These are phyloP conservation scores for Amylostereum chailletii DNA, from an alignment of 1,284 basidiomycete species.

Conservation along the genomic window DNA sequence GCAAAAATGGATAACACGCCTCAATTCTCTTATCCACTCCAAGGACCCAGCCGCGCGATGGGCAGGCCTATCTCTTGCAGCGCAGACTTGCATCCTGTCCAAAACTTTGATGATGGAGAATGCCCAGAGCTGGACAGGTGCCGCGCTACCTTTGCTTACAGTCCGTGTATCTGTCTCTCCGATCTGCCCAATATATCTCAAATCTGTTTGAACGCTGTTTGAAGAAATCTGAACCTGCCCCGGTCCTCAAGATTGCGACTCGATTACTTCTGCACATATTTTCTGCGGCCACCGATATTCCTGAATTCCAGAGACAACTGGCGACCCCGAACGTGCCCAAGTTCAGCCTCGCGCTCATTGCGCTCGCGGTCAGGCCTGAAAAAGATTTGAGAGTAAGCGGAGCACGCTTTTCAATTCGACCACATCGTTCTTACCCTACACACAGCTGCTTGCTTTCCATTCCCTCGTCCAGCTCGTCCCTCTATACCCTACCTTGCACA, in stretches of 20 bases:
- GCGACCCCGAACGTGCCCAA: constrained; percentile 64
- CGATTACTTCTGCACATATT: constrained; percentile 56
- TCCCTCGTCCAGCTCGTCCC: constrained; percentile 50
- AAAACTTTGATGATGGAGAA: constrained; percentile 54
- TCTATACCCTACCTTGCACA: constrained; percentile 58
- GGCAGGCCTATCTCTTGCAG: constrained; percentile 67
- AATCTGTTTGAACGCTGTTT: constrained; percentile 14
- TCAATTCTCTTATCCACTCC: constrained; percentile 65
- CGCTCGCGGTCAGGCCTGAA: constrained; percentile 40
- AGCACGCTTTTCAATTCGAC: neutral
- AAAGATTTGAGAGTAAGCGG: constrained; percentile 43
- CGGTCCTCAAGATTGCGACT: constrained; percentile 49
- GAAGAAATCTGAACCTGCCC: constrained; percentile 62
- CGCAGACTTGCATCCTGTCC: constrained; percentile 51
- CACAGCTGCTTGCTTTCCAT: constrained; percentile 43
- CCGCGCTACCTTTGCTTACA: constrained; percentile 54
- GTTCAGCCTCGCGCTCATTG: constrained; percentile 48
- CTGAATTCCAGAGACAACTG: constrained; percentile 73
- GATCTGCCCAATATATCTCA: constrained; percentile 12
- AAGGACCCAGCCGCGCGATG: constrained; percentile 65
- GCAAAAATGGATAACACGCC: constrained; percentile 62
- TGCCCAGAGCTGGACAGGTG: constrained; percentile 61
- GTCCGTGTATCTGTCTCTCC: constrained; percentile 35
- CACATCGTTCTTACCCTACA: constrained; percentile 17
- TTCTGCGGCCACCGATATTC: constrained; percentile 41